Conservation (phyloP, 23 red algal species). For the Gracilaria caudata region DNA sequence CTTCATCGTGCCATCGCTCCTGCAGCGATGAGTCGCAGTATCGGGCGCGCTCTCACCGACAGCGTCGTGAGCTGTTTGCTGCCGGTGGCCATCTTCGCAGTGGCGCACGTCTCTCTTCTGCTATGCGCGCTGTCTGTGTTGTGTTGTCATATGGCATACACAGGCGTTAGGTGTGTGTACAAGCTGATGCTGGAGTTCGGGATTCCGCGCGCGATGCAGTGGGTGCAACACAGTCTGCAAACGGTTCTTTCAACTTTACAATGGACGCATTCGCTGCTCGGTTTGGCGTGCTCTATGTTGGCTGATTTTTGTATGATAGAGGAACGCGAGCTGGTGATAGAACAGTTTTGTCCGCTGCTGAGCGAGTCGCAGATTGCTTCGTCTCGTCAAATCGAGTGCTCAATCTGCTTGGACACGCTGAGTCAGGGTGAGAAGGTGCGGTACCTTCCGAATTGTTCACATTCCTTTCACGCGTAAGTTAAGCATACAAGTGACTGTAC, state of each 20-base stretch:
- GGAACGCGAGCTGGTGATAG: not conserved
- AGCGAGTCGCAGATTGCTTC: not conserved
- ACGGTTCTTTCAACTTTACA: not conserved
- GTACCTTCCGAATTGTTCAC: not conserved
- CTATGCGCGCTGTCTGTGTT: not conserved
- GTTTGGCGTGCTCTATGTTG: not conserved
- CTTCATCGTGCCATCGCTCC: too few relatives aligned
- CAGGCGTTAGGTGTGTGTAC: not conserved
- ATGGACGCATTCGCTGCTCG: not conserved
- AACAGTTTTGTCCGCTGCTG: not conserved
- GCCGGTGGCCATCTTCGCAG: slow-evolving; percentile 23
- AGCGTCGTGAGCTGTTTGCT: not conserved
- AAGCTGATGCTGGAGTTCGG: not conserved
- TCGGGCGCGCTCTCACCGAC: not conserved
- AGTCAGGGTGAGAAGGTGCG: not conserved
- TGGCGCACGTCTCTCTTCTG: not conserved
- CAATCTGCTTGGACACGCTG: slow-evolving; percentile 25
- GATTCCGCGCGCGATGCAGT: not conserved
- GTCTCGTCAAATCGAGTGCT: not conserved
- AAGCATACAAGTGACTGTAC: not conserved
- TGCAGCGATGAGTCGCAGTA: not conserved
- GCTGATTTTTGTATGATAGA: not conserved
- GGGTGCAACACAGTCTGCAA: not conserved
- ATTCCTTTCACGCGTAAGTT: slow-evolving; percentile 33
- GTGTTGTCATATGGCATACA: not conserved